Conservation (phyloP, 345 rosid species). For the Schrenkiella parvula region DNA sequence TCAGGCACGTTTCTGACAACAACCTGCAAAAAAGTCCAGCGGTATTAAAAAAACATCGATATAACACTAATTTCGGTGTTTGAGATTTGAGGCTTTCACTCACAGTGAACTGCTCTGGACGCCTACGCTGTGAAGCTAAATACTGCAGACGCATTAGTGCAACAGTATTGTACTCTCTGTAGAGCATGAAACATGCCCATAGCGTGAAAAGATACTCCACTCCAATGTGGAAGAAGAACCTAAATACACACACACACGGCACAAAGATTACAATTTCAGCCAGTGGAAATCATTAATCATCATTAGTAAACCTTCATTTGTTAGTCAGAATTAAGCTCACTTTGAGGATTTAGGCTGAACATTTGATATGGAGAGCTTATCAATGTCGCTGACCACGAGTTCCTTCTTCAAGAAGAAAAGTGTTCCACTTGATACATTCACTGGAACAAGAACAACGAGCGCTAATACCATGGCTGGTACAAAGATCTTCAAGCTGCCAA, state of each 20-base stretch:
- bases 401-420: constrained; percentile 73
- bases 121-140: constrained; percentile 73
- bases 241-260: constrained; percentile 17
- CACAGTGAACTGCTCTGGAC: constrained; percentile 91
- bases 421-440: constrained; percentile 87
- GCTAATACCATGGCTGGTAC: constrained; percentile 71
- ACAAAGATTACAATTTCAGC: background rate
- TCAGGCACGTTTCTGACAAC: constrained; percentile 84
- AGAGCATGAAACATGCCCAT: constrained; percentile 93
- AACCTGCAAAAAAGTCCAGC: constrained; percentile 47
- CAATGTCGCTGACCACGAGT: constrained; percentile 82
- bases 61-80: background rate
- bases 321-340: constrained; percentile 30
- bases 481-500: constrained; percentile 84
- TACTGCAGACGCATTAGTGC: constrained; percentile 78
- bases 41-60: background rate
- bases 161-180: constrained; percentile 73
- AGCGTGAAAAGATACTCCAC: constrained; percentile 75
- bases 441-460: constrained; percentile 79
- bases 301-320: background rate
- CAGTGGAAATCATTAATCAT: background rate
- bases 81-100: constrained; percentile 32
- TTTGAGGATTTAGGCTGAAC: constrained; percentile 72
- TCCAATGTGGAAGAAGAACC: constrained; percentile 90
- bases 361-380: constrained; percentile 92